Evolutionary conservation across 2,329 filamentous ascomycete genomes (phyloP).

Genomic region (Parasarocladium wereldwijsianum): DNA sequence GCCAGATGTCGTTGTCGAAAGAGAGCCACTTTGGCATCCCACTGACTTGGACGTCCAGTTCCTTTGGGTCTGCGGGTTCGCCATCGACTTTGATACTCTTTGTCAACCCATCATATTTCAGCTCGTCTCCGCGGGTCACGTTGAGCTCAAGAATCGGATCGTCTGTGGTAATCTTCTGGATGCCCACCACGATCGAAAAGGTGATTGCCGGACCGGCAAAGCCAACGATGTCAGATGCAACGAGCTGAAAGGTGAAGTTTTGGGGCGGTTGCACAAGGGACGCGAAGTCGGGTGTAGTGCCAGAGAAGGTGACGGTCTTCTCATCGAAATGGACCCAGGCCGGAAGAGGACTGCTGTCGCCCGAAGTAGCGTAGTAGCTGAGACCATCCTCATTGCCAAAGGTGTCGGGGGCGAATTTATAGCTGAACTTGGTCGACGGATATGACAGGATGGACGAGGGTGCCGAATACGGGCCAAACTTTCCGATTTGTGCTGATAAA

Average conservation of each 20-base stretch:
- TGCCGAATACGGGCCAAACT: conserved; percentile 43
- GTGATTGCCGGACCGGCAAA: conserved; percentile 52
- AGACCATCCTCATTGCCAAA: conserved; percentile 28
- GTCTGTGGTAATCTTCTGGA: conserved; percentile 52
- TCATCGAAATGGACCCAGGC: conserved; percentile 72
- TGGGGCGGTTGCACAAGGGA: conserved; percentile 54
- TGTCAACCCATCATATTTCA: conserved; percentile 38
- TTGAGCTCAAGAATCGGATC: conserved; percentile 41
- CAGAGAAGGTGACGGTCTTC: conserved; percentile 49
- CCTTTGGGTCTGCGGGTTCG: conserved; percentile 26
- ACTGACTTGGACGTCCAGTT: conserved; percentile 36
- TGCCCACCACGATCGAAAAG: conserved; percentile 61
- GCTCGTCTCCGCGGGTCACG: conserved; percentile 32
- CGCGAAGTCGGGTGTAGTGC: conserved; percentile 50
- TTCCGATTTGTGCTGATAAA: conserved; percentile 40
- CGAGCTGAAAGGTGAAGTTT: conserved; percentile 54
- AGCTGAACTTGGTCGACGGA: conserved; percentile 36
- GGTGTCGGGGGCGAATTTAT: conserved; percentile 39
- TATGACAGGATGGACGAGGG: conserved; percentile 43
- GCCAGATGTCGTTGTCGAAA: conserved; percentile 47
- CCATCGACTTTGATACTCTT: conserved; percentile 44
- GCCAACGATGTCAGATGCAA: conserved; percentile 67
- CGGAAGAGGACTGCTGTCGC: conserved; percentile 67
- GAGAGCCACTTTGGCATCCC: conserved; percentile 54
- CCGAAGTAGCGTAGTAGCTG: conserved; percentile 64